Evolutionary conservation across 768 basidiomycete genomes (phyloP), one percentile per base, ranked within the genome.

Genomic region (Podaxis sp.): DNA sequence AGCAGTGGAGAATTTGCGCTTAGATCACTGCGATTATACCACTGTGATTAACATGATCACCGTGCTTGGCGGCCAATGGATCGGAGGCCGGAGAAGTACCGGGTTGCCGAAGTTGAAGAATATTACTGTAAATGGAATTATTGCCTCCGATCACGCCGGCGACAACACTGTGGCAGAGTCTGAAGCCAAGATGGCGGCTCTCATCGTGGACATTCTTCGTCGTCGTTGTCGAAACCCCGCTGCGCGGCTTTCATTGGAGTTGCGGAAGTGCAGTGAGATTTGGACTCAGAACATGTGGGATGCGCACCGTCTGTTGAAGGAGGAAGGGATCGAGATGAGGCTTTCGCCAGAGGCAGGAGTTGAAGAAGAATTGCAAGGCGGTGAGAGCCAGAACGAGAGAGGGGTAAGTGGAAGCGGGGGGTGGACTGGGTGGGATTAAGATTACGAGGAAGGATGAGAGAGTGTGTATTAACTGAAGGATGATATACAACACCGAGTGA

Each of bases 281-380:
- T 56, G 55, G 55, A 37, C 55, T 13, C 41, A 8, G 15, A 20
- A 26, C 24, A 56, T 56, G 13, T 24, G 22, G 22, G 40, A 33
- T 3, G 55, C 24, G 0, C 6, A 44, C 13, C 12, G 40, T n/a
- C 3, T 26, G 15, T 28, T 56, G 10, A 20, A 28, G 22, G 22
- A 40, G 54, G 54, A 56, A 41, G 54, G 54, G 11, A 38, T 56
- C 8, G 55, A 56, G 13, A 41, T 56, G 37, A 56, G 17, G 12
- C 28, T 28, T 6, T 28, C 1, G 28, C 28, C 28, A 6, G 28
- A 28, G 28, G 6, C 28, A 28, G 28, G 6, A 28, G 28, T 28
- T 28, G 28, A 7, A 28, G 28, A 28, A 28, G 28, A 28, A 6
- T 28, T 28, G 7, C 28, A 28, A 28, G 4, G 4, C 28, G 28